Evolutionary conservation across 257 asterid species (phyloP), one percentile per base, ranked within the genome.

Genomic region (Euphrasia confusa): DNA sequence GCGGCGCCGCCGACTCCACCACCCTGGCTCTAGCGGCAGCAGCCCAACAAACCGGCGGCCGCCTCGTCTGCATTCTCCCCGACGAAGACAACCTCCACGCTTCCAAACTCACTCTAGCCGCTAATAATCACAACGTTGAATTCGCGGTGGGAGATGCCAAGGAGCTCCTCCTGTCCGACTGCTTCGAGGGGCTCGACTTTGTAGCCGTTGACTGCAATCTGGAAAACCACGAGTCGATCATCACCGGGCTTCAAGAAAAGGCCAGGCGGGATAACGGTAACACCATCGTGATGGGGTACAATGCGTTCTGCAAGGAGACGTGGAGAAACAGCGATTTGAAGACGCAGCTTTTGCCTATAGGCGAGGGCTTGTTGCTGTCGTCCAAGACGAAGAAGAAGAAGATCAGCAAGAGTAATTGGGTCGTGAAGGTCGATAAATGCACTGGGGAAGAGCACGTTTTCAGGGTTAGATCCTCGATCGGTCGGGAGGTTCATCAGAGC

Each of bases 31-130:
- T 90, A 24, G 83, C 68, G 12, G 90, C 86, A 0, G 97, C 95
- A 0, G 90, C 97, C 0, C 96, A 85, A 27, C 96, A 87, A 74
- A 87, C 96, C 10, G 87, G 96, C 0, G 94, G 96, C 1, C 78
- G 80, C 0, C 77, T 90, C 4, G 26, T 90, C 15, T 90, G 96
- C 80, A 83, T 87, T 57, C 83, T 90, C 40, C 80, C 53, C 0
- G 78, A 74, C 63, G 32, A 61, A 11, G 71, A 85, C 26, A 75
- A 83, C n/a, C 72, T 77, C 10, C 28, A 35, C 7, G 10, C 71
- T 30, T 84, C 96, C 4, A 54, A 48, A 54, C 24, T 21, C 24
- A 21, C 24, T 21, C 24, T 21, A 21, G 24, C 24, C 24, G 24
- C 24, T 21, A 21, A 21, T 21, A 21, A 21, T 21, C 24, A 21